phyloP scores from a whole-genome alignment of 345 rosid genomes.

The Viola odorata region DNA sequence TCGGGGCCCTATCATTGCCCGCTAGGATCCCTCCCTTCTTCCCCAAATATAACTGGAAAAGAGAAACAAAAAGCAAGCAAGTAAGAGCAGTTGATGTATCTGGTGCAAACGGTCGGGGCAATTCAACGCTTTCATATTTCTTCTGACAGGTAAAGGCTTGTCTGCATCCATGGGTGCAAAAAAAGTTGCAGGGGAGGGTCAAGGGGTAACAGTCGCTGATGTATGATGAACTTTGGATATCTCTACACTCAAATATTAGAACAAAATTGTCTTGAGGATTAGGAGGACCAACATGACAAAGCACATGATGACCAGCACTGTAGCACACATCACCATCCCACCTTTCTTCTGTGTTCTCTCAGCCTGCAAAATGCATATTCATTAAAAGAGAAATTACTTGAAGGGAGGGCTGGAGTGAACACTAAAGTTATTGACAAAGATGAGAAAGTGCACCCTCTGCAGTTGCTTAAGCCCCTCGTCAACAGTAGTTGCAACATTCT shows the following conservation, averaged over 20 bases:
- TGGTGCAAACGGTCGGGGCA: conserved; percentile 7
- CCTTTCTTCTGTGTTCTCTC: conserved; percentile 89
- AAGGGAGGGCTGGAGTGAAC: neutral
- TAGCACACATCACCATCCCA: conserved; percentile 93
- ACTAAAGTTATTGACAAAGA: neutral
- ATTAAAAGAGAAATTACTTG: neutral
- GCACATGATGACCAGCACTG: conserved; percentile 88
- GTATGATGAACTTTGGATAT: conserved; percentile 24
- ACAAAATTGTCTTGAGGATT: conserved; percentile 67
- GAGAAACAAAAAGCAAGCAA: conserved; percentile 2
- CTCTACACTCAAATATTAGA: conserved; percentile 33
- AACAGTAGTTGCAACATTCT: conserved; percentile 76
- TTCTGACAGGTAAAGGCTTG: neutral
- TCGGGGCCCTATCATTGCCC: conserved; percentile 4
- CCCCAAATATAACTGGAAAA: neutral
- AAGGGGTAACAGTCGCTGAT: conserved; percentile 4
- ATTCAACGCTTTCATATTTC: conserved; percentile 8
- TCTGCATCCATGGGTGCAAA: conserved; percentile 4
- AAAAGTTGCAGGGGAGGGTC: conserved; percentile 1
- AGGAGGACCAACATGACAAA: conserved; percentile 83
- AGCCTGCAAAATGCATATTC: conserved; percentile 48
- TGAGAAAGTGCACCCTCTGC: conserved; percentile 51
- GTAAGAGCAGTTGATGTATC: neutral
- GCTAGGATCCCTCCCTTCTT: neutral
- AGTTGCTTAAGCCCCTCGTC: conserved; percentile 94